Conservation (phyloP, 2,329 filamentous ascomycete genomes). For the Xylariaceae sp. region DNA sequence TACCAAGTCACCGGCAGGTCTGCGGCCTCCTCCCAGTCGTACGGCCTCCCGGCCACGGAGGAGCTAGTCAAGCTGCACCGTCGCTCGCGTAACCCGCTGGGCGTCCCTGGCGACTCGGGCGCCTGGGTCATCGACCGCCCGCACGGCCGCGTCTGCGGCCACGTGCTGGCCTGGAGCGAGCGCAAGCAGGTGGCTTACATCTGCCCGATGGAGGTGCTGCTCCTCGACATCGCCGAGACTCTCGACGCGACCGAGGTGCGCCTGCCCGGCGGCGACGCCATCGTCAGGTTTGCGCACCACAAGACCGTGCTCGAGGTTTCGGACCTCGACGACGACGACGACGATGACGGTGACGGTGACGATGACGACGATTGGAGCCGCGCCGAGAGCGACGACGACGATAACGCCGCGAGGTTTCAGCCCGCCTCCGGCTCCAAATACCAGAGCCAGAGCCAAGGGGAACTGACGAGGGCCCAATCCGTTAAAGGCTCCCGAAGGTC, state of each 20-base stretch:
- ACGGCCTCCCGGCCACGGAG: constrained; percentile 12
- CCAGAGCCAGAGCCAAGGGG: too few species aligned
- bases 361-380: background rate
- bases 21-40: background rate
- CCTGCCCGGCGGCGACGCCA: constrained; percentile 63
- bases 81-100: constrained; percentile 46
- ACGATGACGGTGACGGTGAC: constrained; percentile 14
- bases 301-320: constrained; percentile 19
- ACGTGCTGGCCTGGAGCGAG: constrained; percentile 86
- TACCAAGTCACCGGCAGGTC: constrained; percentile 58
- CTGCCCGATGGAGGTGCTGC: constrained; percentile 88
- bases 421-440: too few species aligned
- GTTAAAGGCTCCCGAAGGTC: constrained; percentile 1
- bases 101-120: constrained; percentile 85
- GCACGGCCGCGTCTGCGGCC: constrained; percentile 80
- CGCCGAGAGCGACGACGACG: background rate
- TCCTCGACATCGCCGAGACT: constrained; percentile 82
- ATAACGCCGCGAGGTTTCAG: background rate
- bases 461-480: too few species aligned
- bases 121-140: constrained; percentile 88
- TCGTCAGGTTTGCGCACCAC: constrained; percentile 37
- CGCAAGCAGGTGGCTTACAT: constrained; percentile 85
- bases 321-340: constrained; percentile 36
- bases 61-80: constrained; percentile 16
- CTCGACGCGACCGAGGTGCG: constrained; percentile 71